Percentiles rank a stretch among this genome's conserved stretches.
These are phyloP conservation scores for Barbatosphaeria neglecta DNA, from an alignment of 495 filamentous ascomycete genomes.

Conservation along the genomic window DNA sequence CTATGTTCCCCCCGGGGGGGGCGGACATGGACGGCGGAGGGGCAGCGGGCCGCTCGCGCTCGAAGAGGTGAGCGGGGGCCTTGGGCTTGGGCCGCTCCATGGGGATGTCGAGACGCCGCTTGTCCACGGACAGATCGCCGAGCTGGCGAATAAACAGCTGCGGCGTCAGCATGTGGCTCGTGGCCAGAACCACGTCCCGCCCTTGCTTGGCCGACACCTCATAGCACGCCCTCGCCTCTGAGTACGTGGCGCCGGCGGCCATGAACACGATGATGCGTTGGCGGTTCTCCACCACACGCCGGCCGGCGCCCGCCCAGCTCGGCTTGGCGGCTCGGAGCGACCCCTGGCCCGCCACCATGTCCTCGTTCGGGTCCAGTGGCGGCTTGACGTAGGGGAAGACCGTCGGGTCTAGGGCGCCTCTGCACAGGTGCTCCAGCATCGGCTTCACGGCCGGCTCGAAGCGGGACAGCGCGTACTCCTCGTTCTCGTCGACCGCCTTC, in stretches of 20 bases:
- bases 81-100: slow-evolving; percentile 66
- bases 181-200: slow-evolving; percentile 82
- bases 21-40: slow-evolving; percentile 6
- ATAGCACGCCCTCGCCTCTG: slow-evolving; percentile 80
- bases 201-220: slow-evolving; percentile 59
- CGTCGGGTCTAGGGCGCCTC: slow-evolving; percentile 52
- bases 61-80: slow-evolving; percentile 79
- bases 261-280: slow-evolving; percentile 93
- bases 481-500: slow-evolving; percentile 38
- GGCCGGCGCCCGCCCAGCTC: slow-evolving; percentile 80
- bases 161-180: slow-evolving; percentile 82
- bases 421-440: slow-evolving; percentile 67
- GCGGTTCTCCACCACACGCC: slow-evolving; percentile 62
- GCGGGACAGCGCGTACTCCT: slow-evolving; percentile 55
- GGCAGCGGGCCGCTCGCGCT: slow-evolving; percentile 38
- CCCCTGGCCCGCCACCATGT: slow-evolving; percentile 45
- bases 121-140: slow-evolving; percentile 62
- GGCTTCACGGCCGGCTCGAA: slow-evolving; percentile 62
- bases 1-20: neutral
- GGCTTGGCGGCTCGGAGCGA: slow-evolving; percentile 82
- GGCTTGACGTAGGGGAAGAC: slow-evolving; percentile 77
- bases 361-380: slow-evolving; percentile 45
- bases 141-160: slow-evolving; percentile 71
- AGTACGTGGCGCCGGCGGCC: slow-evolving; percentile 90
- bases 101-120: slow-evolving; percentile 65